These are phyloP conservation scores for Coemansia sp. DNA, from an alignment of 192 early-diverging fungal species.

Conservation along the genomic window DNA sequence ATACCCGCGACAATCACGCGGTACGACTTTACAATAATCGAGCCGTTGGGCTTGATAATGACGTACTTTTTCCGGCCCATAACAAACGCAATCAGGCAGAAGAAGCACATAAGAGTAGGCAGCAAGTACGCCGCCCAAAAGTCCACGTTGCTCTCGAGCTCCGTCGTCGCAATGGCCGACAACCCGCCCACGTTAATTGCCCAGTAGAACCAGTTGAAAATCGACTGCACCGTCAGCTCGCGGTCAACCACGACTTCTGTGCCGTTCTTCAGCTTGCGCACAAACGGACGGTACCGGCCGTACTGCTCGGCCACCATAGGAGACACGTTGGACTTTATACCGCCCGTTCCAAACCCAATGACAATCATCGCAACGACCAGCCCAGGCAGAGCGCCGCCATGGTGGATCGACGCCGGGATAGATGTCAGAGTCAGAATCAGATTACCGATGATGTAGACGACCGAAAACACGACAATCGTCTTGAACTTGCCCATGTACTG, in stretches of 20 bases:
- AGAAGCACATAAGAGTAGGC: conserved; percentile 59
- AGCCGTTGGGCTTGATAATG: conserved; percentile 58
- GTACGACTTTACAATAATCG: conserved; percentile 57
- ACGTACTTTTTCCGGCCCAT: conserved; percentile 58
- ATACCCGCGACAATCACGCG: conserved; percentile 31
- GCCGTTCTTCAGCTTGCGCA: conserved; percentile 60
- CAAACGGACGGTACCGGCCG: conserved; percentile 56
- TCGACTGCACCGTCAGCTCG: conserved; percentile 68
- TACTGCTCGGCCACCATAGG: conserved; percentile 78
- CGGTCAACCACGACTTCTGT: conserved; percentile 66
- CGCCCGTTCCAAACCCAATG: conserved; percentile 76
- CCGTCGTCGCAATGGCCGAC: conserved; percentile 60
- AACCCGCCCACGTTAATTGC: conserved; percentile 64
- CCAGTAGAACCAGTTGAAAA: conserved; percentile 87
- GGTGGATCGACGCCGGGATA: conserved; percentile 58
- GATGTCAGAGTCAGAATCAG: conserved; percentile 65
- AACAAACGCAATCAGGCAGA: conserved; percentile 58
- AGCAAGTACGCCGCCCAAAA: conserved; percentile 64
- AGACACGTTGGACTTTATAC: conserved; percentile 79
- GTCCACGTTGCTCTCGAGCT: conserved; percentile 57
- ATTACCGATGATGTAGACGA: conserved; percentile 66
- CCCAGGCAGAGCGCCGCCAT: conserved; percentile 63
- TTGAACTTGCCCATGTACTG: conserved; percentile 74
- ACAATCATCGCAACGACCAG: conserved; percentile 68
- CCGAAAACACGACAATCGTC: conserved; percentile 66